Percentiles rank a stretch among this genome's conserved stretches.
Evolutionary conservation across 345 rosid genomes (phyloP).

Genomic region (Boechera retrofracta): DNA sequence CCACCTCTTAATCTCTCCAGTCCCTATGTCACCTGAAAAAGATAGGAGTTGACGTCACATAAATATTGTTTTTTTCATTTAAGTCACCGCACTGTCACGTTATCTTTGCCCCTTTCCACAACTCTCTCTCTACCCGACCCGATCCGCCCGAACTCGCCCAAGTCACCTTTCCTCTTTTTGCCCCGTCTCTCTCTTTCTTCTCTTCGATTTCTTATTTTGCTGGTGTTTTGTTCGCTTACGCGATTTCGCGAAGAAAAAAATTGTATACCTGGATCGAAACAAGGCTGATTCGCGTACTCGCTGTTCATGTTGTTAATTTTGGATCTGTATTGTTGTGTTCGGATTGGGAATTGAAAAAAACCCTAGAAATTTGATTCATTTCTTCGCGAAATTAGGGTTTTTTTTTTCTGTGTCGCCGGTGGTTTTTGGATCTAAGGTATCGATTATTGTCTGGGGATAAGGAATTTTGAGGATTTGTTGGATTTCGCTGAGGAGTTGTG

Average conservation of each 20-base stretch:
- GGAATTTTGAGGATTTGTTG: neutral
- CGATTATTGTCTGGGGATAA: neutral
- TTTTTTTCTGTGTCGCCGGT: neutral
- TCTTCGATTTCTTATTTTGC: neutral
- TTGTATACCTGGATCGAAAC: neutral
- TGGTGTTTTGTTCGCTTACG: constrained; percentile 2
- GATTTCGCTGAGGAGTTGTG: constrained; percentile 30
- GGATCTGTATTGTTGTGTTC: neutral
- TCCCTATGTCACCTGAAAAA: constrained; percentile 4
- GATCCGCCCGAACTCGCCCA: neutral
- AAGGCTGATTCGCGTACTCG: neutral
- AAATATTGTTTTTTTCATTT: neutral
- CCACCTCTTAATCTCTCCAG: constrained; percentile 6
- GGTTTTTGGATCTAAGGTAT: neutral
- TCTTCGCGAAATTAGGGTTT: constrained; percentile 35
- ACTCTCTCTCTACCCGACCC: neutral
- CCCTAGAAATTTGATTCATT: constrained; percentile 25
- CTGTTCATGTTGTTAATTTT: neutral
- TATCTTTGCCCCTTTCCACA: constrained; percentile 1
- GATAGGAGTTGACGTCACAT: neutral
- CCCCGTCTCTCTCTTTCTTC: neutral
- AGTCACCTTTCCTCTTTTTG: neutral
- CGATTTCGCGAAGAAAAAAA: neutral
- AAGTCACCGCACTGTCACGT: neutral
- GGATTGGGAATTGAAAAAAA: constrained; percentile 1